Conservation (phyloP, 2,329 filamentous ascomycete genomes). For the Trichoderma aggressivum region DNA sequence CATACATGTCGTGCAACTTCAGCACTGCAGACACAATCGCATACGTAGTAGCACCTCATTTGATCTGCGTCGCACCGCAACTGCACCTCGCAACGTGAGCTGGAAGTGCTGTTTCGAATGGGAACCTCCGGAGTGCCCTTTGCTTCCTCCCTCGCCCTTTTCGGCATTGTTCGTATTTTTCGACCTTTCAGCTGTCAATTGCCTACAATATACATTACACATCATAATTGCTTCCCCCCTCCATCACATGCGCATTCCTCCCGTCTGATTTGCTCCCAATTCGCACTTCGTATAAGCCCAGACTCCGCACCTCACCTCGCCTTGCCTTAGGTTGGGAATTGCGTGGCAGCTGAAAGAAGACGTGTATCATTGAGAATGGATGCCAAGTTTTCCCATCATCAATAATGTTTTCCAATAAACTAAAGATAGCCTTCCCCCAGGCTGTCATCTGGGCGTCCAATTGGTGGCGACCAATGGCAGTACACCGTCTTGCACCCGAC, state of each 20-base stretch:
- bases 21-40: slow-evolving; percentile 5
- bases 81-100: not conserved
- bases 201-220: not conserved
- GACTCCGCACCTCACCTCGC: not conserved
- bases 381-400: not conserved
- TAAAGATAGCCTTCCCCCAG: not conserved
- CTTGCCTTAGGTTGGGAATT: not conserved
- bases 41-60: slow-evolving; percentile 15
- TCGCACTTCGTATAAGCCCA: not conserved
- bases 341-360: too few relatives aligned
- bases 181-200: not conserved
- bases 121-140: not conserved
- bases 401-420: not conserved
- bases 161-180: not conserved
- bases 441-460: not conserved
- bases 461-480: slow-evolving; percentile 7
- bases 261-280: not conserved
- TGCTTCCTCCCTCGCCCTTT: not conserved
- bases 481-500: slow-evolving; percentile 5
- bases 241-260: not conserved
- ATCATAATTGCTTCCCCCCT: not conserved
- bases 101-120: not conserved
- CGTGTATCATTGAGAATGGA: not conserved
- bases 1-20: slow-evolving; percentile 9
- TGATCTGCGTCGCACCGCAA: slow-evolving; percentile 1